Base-by-base conservation (phyloP, 1,284 basidiomycete species). In the Coniferiporia weirii region DNA sequence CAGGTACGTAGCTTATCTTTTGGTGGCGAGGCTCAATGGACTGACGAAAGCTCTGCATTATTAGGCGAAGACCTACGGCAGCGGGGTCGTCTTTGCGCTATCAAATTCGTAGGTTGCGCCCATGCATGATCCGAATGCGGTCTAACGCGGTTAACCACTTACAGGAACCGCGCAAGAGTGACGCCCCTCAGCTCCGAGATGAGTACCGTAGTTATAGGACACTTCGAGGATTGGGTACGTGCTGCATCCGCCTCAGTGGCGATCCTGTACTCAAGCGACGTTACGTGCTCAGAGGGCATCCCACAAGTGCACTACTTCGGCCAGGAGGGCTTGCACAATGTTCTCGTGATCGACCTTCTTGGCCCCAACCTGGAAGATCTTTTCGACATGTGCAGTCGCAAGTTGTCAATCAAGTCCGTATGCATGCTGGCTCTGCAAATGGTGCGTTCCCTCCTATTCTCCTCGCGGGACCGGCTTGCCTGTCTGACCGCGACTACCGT, bases 361-460 rank as follows among this genome's bases (percentile, higher is more conserved):
- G 97, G 96, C 4, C 96, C 96, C 1, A 96, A 94, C 67, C 79
- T 99, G 46, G 96, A 98, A 74, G 96, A 98, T 70, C 80, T 98
- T 40, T 98, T 98, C 70, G 95, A 98, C 74, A 95, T 98, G 93
- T 98, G 96, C 71, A 87, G 89, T n/a, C 87, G 96, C 66, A 98
- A 97, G 74, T 98, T 98, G 75, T 85, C 84, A 61, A 87, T 96
- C 74, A 98, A 98, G 82, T 98, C 95, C 0, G 97, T 98, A 38
- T 96, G 95, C 73, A 95, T 99, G 95, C 91, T 93, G 58, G 96
- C 96, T 34, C 96, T 92, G 73, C 96, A 99, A 75, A 98, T 99
- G 96, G 95, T 96, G 64, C 68, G 84, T 56, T 44, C 44, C 52
- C 34, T 57, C 52, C 40, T 52, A 45, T 62, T 44, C 54, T 61